A percentile compares a stretch with the other conserved stretches of the same genome.
Evolutionary conservation across 176 grass and related monocot species (phyloP).

Genomic region (Lolium rigidum): DNA sequence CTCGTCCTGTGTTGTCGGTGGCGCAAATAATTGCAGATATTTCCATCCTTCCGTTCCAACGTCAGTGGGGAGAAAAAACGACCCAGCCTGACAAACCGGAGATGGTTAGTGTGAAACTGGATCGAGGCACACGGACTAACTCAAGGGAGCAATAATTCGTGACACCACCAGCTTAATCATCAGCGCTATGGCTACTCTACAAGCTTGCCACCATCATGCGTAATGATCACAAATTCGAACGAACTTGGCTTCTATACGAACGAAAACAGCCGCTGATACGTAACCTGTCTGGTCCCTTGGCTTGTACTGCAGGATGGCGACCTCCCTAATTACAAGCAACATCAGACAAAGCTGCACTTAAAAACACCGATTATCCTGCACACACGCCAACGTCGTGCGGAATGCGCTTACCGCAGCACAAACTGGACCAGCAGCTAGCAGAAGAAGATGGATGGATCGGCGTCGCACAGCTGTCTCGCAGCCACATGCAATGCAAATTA

Average conservation of each 20-base stretch:
- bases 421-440: neutral
- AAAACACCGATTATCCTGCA: neutral
- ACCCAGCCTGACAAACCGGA: neutral
- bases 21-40: constrained; percentile 15
- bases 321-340: neutral
- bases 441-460: neutral
- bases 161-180: neutral
- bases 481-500: constrained; percentile 24
- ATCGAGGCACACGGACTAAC: neutral
- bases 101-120: neutral
- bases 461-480: constrained; percentile 47
- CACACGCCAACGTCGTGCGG: neutral
- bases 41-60: neutral
- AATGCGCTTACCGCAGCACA: constrained; percentile 18
- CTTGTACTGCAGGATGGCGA: constrained; percentile 32
- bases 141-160: neutral
- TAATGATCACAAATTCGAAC: neutral
- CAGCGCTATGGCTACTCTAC: neutral
- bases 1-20: neutral
- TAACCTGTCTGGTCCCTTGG: neutral
- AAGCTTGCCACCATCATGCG: constrained; percentile 23
- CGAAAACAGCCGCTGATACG: no score
- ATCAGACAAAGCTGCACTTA: constrained; percentile 27
- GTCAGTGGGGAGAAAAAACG: neutral
- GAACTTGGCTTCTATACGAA: neutral